Base-by-base conservation (phyloP, 306 rosid genomes). In the Chamaecrista fasciculata region DNA sequence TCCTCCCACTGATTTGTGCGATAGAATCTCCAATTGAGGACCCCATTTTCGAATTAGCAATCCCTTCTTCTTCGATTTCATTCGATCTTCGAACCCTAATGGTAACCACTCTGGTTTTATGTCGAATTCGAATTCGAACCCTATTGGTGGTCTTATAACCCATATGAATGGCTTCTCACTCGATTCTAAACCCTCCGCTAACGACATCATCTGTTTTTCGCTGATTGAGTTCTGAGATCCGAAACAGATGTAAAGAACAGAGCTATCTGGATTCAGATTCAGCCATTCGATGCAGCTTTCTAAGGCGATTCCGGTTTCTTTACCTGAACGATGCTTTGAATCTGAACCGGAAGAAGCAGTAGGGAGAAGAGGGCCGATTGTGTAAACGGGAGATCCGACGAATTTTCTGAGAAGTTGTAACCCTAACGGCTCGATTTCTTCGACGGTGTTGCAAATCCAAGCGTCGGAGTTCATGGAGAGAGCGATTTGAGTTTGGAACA, bases 171-270 rank as follows among this genome's bases (percentile, higher is more conserved):
- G 43, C 24, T 43, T 84, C 0, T 67, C 77, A 46, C 92, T 86
- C 34, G 69, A 52, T 73, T 92, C 98, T 71, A 89, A 77, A 0
- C 92, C 98, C 0, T 29, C 55, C 1, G 98, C 95, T 34, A 92
- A 55, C 2, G 86, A 89, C 88, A 78, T 80, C 96, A 92, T 89
- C 20, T 87, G 91, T 51, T 81, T 42, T 0, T 73, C 77, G 24
- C 73, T 73, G 14, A 92, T 83, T 0, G 95, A 84, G 82, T 89
- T 84, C 81, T 92, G 98, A 11, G 98, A 92, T 7, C 98, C 98
- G 65, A 92, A 92, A 2, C 86, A 89, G 39, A 92, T 68, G 75
- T 89, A 89, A 6, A 92, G 44, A 74, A 92, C 95, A 5, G 92
- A 89, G 3, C 40, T 52, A 1, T 16, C 43, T 0, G 69, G 64